phyloP scores from a whole-genome alignment of 2,329 filamentous ascomycete species.

The Neonectria magnoliae region DNA sequence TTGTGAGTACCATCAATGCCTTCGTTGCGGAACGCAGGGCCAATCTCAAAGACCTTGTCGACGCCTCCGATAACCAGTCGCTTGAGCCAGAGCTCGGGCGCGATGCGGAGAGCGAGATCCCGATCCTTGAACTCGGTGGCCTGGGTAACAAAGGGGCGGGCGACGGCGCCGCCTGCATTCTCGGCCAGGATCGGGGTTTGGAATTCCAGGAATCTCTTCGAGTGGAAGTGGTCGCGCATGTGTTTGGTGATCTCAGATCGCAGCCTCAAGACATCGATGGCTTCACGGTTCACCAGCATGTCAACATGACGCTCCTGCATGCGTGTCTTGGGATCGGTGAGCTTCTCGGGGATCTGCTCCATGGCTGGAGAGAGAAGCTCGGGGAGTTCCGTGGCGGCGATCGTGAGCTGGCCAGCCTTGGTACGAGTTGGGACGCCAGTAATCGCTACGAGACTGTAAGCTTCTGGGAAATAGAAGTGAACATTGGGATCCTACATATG shows the following conservation, averaged over 20 bases:
- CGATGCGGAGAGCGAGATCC: constrained; percentile 82
- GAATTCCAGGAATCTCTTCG: constrained; percentile 82
- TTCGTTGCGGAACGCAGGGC: constrained; percentile 92
- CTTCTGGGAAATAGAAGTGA: constrained; percentile 32
- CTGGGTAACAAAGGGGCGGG: constrained; percentile 84
- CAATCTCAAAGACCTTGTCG: constrained; percentile 91
- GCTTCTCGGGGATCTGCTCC: constrained; percentile 77
- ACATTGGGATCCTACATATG: constrained; percentile 70
- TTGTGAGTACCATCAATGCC: constrained; percentile 92
- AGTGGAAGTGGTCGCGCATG: constrained; percentile 78
- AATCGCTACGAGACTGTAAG: constrained; percentile 63
- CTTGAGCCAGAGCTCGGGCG: constrained; percentile 95
- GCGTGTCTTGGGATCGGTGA: constrained; percentile 76
- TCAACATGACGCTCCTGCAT: constrained; percentile 86
- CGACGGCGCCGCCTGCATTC: constrained; percentile 85
- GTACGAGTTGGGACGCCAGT: constrained; percentile 77
- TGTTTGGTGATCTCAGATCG: constrained; percentile 79
- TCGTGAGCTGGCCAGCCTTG: constrained; percentile 77
- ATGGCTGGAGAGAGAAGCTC: constrained; percentile 79
- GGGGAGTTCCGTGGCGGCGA: constrained; percentile 75
- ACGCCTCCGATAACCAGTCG: constrained; percentile 89
- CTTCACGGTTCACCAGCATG: constrained; percentile 77
- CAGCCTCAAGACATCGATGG: constrained; percentile 75
- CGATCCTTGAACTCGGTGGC: constrained; percentile 80
- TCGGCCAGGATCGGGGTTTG: constrained; percentile 89